phyloP scores from a whole-genome alignment of 129 eudicot genomes.

The Pulicaria dysenterica region DNA sequence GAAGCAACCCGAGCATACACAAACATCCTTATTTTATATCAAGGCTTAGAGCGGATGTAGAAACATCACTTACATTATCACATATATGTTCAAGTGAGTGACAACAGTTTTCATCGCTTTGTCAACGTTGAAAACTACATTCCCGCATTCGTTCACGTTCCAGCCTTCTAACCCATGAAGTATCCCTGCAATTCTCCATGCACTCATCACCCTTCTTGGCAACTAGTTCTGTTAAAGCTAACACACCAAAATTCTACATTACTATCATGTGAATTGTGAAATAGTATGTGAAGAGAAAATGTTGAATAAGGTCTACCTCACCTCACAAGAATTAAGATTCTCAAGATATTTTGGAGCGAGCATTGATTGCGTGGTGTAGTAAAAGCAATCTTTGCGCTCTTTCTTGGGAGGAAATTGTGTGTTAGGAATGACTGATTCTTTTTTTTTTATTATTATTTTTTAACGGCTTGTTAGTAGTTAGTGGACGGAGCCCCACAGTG shows the following conservation, averaged over 20 bases:
- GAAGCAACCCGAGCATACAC: not conserved
- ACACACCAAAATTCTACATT: not conserved
- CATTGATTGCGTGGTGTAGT: conserved; percentile 82
- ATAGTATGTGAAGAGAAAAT: not conserved
- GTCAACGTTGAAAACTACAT: conserved; percentile 38
- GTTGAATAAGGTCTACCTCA: conserved; percentile 20
- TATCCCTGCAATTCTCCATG: conserved; percentile 65
- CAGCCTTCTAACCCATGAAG: conserved; percentile 76
- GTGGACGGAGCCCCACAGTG: no score
- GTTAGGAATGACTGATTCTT: conserved; percentile 86
- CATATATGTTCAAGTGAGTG: conserved; percentile 20
- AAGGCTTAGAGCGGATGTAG: not conserved
- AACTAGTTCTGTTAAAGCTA: conserved; percentile 70
- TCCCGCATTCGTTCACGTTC: conserved; percentile 64
- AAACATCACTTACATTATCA: not conserved
- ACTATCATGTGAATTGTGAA: not conserved
- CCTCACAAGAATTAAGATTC: conserved; percentile 91
- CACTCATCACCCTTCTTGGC: conserved; percentile 78
- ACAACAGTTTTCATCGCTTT: conserved; percentile 61
- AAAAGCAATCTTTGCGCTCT: conserved; percentile 66
- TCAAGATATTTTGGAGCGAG: conserved; percentile 61
- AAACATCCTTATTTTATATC: no score
- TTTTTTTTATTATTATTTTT: no score
- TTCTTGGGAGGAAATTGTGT: conserved; percentile 75
- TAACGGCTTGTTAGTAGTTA: no score